Conservation (phyloP, 345 rosid genomes). For the Triadica sebifera region DNA sequence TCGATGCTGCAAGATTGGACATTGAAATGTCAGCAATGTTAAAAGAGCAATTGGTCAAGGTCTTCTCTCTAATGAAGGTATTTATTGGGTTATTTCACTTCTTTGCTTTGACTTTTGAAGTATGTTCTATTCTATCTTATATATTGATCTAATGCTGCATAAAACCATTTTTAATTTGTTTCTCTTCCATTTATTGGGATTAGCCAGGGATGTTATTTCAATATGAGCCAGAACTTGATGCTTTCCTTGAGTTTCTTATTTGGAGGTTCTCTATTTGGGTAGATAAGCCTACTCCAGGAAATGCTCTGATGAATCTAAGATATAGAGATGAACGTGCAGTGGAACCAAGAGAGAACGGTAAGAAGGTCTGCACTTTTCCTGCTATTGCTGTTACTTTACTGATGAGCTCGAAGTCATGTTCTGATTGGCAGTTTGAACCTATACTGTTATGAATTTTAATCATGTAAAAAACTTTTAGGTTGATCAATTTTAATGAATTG, state of each 20-base stretch:
- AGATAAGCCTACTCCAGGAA: slow-evolving; percentile 99
- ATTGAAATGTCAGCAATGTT: slow-evolving; percentile 96
- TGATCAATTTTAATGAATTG: neutral
- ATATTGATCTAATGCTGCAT: neutral
- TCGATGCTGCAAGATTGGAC: slow-evolving; percentile 92
- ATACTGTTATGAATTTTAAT: neutral
- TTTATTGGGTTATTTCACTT: neutral
- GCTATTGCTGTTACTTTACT: slow-evolving; percentile 17
- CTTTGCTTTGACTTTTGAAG: neutral
- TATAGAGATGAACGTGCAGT: slow-evolving; percentile 76
- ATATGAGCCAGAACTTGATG: slow-evolving; percentile 98
- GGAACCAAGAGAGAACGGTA: slow-evolving; percentile 52
- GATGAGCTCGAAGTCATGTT: neutral
- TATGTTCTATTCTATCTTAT: neutral
- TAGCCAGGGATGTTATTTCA: slow-evolving; percentile 99
- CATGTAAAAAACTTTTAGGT: neutral
- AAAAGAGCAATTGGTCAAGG: slow-evolving; percentile 91
- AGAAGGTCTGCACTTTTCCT: slow-evolving; percentile 23
- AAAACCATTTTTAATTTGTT: slow-evolving; percentile 21
- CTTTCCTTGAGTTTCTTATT: slow-evolving; percentile 97
- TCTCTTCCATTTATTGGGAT: slow-evolving; percentile 43
- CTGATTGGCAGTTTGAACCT: neutral
- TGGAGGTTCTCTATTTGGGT: slow-evolving; percentile 99
- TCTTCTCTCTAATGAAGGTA: slow-evolving; percentile 92
- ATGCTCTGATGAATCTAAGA: slow-evolving; percentile 86